Conservation (phyloP, 257 asterid species). For the Schizonepeta tenuifolia region DNA sequence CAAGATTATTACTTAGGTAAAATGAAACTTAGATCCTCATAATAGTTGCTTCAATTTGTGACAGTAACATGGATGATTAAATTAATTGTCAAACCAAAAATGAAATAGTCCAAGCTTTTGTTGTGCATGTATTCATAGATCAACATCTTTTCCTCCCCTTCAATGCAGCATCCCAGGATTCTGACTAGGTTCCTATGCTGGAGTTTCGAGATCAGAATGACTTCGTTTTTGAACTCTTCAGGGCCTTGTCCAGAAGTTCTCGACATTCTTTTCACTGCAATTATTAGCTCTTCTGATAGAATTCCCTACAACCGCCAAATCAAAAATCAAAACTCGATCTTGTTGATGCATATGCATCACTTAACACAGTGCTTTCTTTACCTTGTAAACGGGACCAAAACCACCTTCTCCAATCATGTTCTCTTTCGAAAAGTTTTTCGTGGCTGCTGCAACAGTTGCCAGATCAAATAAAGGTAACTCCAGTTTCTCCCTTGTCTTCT, state of each 20-base stretch:
- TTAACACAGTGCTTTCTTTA: not conserved
- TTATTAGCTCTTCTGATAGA: not conserved
- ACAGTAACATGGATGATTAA: not conserved
- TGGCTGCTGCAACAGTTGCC: constrained; percentile 39
- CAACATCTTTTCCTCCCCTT: constrained; percentile 28
- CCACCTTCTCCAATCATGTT: constrained; percentile 53
- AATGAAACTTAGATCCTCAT: not conserved
- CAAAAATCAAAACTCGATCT: not conserved
- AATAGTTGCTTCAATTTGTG: not conserved
- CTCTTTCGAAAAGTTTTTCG: constrained; percentile 37
- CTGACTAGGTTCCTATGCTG: constrained; percentile 30
- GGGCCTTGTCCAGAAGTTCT: constrained; percentile 19
- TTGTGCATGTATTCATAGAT: constrained; percentile 22
- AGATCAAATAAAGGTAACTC: constrained; percentile 45
- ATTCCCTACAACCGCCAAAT: not conserved
- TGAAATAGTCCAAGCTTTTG: constrained; percentile 34
- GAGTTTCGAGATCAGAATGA: constrained; percentile 14
- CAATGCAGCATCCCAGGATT: constrained; percentile 30
- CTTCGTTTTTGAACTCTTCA: constrained; percentile 21
- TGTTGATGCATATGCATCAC: not conserved
- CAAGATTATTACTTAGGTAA: not conserved
- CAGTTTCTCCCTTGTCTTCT: constrained; percentile 27
- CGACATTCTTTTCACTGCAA: constrained; percentile 25
- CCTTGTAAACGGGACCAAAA: constrained; percentile 50
- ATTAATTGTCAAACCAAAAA: constrained; percentile 24